These are phyloP conservation scores for Rusavskia elegans DNA, from an alignment of 495 filamentous ascomycete genomes.

Conservation along the genomic window DNA sequence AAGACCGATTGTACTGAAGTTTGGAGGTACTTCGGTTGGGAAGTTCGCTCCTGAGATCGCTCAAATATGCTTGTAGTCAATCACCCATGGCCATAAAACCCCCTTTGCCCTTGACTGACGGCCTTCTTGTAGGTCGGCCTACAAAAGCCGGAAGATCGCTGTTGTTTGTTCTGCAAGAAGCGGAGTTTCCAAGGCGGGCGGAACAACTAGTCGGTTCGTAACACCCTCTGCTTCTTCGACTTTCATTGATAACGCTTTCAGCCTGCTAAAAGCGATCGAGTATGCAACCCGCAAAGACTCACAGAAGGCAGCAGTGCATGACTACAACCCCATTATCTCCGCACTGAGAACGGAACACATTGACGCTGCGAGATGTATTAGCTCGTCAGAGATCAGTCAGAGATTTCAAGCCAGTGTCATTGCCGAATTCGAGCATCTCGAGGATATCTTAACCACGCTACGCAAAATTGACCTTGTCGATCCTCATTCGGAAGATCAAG, in stretches of 20 bases:
- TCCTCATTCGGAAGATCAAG: slow-evolving; percentile 67
- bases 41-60: slow-evolving; percentile 59
- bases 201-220: slow-evolving; percentile 75
- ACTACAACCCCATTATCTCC: background rate
- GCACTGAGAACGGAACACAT: slow-evolving; percentile 60
- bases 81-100: background rate
- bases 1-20: slow-evolving; percentile 71
- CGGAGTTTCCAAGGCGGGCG: slow-evolving; percentile 75
- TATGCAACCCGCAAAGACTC: background rate
- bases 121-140: slow-evolving; percentile 32
- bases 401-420: slow-evolving; percentile 45
- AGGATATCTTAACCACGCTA: slow-evolving; percentile 42
- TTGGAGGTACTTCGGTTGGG: slow-evolving; percentile 60
- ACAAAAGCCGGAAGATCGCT: slow-evolving; percentile 28
- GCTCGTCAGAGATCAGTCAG: slow-evolving; percentile 39
- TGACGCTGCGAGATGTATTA: slow-evolving; percentile 47
- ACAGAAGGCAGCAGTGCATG: background rate
- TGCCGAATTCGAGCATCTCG: slow-evolving; percentile 50
- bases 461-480: slow-evolving; percentile 55
- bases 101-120: background rate
- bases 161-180: slow-evolving; percentile 90
- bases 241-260: background rate
- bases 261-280: background rate
- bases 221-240: background rate
- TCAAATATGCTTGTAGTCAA: slow-evolving; percentile 57